These are phyloP conservation scores for Oryza glaberrima DNA, from an alignment of 176 grass and related monocot genomes.

Conservation along the genomic window DNA sequence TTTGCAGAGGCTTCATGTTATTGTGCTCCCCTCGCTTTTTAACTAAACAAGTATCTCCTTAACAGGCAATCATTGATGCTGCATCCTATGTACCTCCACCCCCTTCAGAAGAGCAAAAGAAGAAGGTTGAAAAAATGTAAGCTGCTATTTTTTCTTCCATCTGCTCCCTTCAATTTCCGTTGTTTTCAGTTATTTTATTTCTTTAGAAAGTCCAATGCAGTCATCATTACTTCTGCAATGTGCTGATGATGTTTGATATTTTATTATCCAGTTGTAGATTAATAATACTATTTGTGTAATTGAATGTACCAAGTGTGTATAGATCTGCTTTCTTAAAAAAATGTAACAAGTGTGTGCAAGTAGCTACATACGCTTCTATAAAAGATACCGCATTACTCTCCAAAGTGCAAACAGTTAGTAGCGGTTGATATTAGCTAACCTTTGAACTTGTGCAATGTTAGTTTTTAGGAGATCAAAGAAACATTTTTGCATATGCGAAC, in stretches of 20 bases:
- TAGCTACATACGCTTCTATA: neutral
- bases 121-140: conserved; percentile 96
- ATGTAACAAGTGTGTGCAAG: neutral
- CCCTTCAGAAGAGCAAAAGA: conserved; percentile 92
- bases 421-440: neutral
- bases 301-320: neutral
- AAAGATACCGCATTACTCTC: neutral
- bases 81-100: conserved; percentile 94
- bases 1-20: neutral
- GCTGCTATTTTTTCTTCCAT: conserved; percentile 8
- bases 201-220: neutral
- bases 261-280: neutral
- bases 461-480: conserved; percentile 9
- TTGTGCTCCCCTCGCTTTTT: conserved; percentile 2
- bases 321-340: too few species aligned
- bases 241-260: neutral
- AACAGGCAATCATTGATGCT: conserved; percentile 89
- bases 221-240: neutral
- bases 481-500: neutral
- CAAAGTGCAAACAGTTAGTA: conserved; percentile 6
- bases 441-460: neutral
- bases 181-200: neutral
- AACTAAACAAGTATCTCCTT: conserved; percentile 12
- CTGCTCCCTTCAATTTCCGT: conserved; percentile 27
- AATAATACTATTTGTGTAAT: neutral